These are phyloP conservation scores for Venturia carpophila DNA, from an alignment of 2,329 filamentous ascomycete species.

Conservation along the genomic window DNA sequence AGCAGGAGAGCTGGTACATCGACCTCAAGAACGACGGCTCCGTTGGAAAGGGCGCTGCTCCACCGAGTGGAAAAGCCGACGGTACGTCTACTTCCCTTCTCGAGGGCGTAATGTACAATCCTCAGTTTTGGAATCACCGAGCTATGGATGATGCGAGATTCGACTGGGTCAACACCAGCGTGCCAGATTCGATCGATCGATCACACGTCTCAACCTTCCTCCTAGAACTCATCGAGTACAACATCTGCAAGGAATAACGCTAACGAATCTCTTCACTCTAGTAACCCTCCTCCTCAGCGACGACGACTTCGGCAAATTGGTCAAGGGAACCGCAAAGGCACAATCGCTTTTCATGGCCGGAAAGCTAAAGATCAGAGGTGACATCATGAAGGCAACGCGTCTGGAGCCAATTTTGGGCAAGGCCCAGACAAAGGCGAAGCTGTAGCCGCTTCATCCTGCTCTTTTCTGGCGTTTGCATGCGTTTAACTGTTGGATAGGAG, in stretches of 20 bases:
- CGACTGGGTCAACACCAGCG: not conserved
- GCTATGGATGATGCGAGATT: not conserved
- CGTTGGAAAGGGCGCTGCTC: constrained; percentile 66
- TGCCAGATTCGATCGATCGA: not conserved
- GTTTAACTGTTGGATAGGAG: not conserved
- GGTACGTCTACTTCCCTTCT: constrained; percentile 50
- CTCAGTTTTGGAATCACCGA: too few species aligned
- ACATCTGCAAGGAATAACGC: not conserved
- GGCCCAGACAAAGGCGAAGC: constrained; percentile 50
- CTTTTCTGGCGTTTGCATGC: not conserved
- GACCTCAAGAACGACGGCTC: constrained; percentile 86
- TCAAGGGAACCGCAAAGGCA: constrained; percentile 82
- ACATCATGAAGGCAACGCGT: constrained; percentile 98
- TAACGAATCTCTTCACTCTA: constrained; percentile 29
- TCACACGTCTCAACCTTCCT: not conserved
- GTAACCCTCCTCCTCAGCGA: constrained; percentile 84
- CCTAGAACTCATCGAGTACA: not conserved
- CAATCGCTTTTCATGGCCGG: constrained; percentile 97
- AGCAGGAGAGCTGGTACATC: constrained; percentile 84
- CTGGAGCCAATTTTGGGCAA: constrained; percentile 88
- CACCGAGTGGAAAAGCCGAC: constrained; percentile 67
- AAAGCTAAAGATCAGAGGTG: constrained; percentile 96
- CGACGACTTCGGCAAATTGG: constrained; percentile 75
- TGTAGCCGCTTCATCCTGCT: constrained; percentile 23
- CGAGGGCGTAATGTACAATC: not conserved